Percentiles rank a stretch among this genome's conserved stretches.
Evolutionary conservation across 2,329 filamentous ascomycete genomes (phyloP).

Genomic region (Trichocomaceae sp.): DNA sequence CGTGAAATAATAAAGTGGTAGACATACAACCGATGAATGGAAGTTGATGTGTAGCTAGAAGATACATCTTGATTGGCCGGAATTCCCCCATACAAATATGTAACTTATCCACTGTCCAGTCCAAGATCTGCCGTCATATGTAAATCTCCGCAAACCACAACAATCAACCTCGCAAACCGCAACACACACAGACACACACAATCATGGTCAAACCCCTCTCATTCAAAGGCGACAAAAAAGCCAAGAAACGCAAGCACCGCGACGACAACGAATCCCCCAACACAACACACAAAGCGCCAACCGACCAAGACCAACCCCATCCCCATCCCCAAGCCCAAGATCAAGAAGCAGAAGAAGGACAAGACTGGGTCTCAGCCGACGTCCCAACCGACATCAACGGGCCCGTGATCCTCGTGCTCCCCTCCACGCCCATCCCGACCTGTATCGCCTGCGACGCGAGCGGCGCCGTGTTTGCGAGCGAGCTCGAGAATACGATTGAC

Average conservation of each 20-base stretch:
- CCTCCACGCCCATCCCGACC: slow-evolving; percentile 59
- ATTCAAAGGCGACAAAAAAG: slow-evolving; percentile 89
- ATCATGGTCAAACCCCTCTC: slow-evolving; percentile 66
- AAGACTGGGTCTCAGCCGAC: slow-evolving; percentile 89
- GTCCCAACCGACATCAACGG: slow-evolving; percentile 66
- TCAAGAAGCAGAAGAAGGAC: slow-evolving; percentile 53
- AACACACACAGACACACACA: background rate
- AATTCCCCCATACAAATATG: too few relatives aligned
- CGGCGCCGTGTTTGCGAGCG: slow-evolving; percentile 76
- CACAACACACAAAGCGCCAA: slow-evolving; percentile 21
- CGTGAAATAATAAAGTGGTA: too few relatives aligned
- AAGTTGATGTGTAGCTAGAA: too few relatives aligned
- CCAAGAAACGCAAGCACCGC: slow-evolving; percentile 80
- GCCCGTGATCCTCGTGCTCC: slow-evolving; percentile 74
- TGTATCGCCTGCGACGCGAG: slow-evolving; percentile 79
- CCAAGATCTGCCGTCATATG: too few relatives aligned
- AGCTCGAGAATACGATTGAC: slow-evolving; percentile 83
- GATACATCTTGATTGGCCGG: too few relatives aligned
- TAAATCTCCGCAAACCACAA: too few relatives aligned
- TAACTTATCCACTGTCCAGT: too few relatives aligned
- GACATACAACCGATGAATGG: too few relatives aligned
- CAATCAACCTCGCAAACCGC: too few relatives aligned
- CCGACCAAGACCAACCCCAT: too few relatives aligned
- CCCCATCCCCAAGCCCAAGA: slow-evolving; percentile 11
- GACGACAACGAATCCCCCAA: slow-evolving; percentile 42